These are phyloP conservation scores for Corynespora cassiicola DNA, from an alignment of 2,329 filamentous ascomycete genomes.

Conservation along the genomic window DNA sequence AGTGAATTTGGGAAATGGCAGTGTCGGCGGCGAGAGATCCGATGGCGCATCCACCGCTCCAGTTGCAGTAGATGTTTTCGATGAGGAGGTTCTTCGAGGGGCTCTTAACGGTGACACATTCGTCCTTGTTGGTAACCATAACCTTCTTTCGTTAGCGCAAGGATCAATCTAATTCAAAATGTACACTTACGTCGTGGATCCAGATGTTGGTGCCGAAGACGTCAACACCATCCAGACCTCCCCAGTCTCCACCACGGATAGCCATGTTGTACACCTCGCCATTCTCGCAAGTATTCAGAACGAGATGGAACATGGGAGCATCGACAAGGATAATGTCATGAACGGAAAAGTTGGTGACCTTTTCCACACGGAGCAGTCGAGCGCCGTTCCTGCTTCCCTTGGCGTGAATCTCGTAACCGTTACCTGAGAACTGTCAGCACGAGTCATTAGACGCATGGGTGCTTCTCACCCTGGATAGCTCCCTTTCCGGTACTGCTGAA, in stretches of 20 bases:
- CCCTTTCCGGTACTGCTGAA: slow-evolving; percentile 60
- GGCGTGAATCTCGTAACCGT: slow-evolving; percentile 58
- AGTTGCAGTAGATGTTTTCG: slow-evolving; percentile 68
- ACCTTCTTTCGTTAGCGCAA: no score
- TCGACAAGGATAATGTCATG: slow-evolving; percentile 59
- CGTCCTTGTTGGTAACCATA: slow-evolving; percentile 68
- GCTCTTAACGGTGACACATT: slow-evolving; percentile 64
- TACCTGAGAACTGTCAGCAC: slow-evolving; percentile 27
- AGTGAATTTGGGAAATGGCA: slow-evolving; percentile 60
- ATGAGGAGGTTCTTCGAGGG: slow-evolving; percentile 61
- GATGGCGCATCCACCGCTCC: slow-evolving; percentile 65
- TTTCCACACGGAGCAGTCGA: slow-evolving; percentile 54
- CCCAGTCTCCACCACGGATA: slow-evolving; percentile 59
- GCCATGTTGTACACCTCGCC: slow-evolving; percentile 64
- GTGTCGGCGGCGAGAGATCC: slow-evolving; percentile 60
- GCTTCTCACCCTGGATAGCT: slow-evolving; percentile 53
- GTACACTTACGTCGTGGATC: slow-evolving; percentile 57
- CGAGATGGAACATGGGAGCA: slow-evolving; percentile 58
- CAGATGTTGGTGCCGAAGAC: slow-evolving; percentile 62
- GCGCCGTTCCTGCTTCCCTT: slow-evolving; percentile 50
- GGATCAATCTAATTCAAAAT: no score
- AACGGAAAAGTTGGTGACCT: slow-evolving; percentile 55
- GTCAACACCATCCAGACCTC: slow-evolving; percentile 64
- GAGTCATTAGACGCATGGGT: neutral
- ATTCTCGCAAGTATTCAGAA: slow-evolving; percentile 57